A percentile compares a stretch with the other conserved stretches of the same genome.
Evolutionary conservation across 805 yeast genomes (phyloP).

Genomic region (Zygoascus flipseniorum): DNA sequence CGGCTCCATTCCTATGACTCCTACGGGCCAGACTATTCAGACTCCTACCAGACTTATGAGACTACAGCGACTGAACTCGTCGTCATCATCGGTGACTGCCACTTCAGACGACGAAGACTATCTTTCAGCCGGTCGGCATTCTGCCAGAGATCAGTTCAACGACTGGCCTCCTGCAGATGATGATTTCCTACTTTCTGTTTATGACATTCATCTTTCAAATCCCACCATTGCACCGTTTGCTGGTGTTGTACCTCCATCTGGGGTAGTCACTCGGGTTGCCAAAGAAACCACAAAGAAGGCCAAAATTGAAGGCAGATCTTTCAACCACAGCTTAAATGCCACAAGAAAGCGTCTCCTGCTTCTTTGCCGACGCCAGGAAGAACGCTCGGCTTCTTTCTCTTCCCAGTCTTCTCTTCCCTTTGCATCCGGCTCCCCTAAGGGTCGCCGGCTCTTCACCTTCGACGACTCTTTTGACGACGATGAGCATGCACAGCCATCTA

Average conservation of each 20-base stretch:
- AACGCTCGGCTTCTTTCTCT: neutral
- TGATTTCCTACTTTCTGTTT: constrained; percentile 37
- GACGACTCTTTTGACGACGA: neutral
- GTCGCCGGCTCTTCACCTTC: neutral
- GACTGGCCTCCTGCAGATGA: constrained; percentile 31
- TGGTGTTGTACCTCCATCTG: constrained; percentile 56
- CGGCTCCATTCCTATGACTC: constrained; percentile 14
- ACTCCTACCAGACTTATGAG: constrained; percentile 11
- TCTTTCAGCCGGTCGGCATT: neutral
- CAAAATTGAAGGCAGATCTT: constrained; percentile 17
- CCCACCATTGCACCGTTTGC: constrained; percentile 66
- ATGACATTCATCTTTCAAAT: constrained; percentile 41
- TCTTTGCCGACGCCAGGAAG: constrained; percentile 16
- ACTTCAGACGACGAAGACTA: constrained; percentile 24
- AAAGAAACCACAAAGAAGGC: constrained; percentile 41
- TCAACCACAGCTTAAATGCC: constrained; percentile 27
- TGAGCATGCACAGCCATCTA: neutral
- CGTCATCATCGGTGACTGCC: constrained; percentile 10
- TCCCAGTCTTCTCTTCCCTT: neutral
- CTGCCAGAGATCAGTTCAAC: constrained; percentile 8
- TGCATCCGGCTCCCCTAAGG: neutral
- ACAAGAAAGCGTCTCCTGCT: constrained; percentile 25
- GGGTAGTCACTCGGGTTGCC: constrained; percentile 52
- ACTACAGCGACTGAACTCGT: constrained; percentile 22
- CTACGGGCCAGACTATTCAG: constrained; percentile 13